A percentile compares a stretch with the other conserved stretches of the same genome.
These are phyloP conservation scores for Cladosporium sp. DNA, from an alignment of 2,329 filamentous ascomycete genomes.

Conservation along the genomic window DNA sequence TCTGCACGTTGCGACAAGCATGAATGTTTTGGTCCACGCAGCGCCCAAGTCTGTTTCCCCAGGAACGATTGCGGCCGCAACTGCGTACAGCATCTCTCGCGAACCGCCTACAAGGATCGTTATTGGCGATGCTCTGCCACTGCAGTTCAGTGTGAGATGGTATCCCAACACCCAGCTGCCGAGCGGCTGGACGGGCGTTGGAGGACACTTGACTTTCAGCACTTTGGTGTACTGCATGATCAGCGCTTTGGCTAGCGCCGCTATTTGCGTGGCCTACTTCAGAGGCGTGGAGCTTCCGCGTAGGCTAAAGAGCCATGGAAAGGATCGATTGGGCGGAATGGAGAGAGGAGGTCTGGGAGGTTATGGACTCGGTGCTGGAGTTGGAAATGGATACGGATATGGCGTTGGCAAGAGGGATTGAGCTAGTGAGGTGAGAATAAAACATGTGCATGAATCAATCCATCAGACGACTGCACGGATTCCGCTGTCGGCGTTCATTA, in stretches of 20 bases:
- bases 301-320: slow-evolving; percentile 53
- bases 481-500: not conserved
- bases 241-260: slow-evolving; percentile 44
- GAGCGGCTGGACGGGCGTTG: slow-evolving; percentile 48
- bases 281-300: slow-evolving; percentile 49
- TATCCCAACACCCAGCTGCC: slow-evolving; percentile 71
- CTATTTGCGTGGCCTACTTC: slow-evolving; percentile 53
- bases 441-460: not conserved
- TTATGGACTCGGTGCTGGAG: slow-evolving; percentile 32
- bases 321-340: slow-evolving; percentile 44
- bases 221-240: slow-evolving; percentile 48
- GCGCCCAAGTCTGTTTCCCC: slow-evolving; percentile 49
- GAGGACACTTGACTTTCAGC: slow-evolving; percentile 48
- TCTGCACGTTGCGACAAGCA: slow-evolving; percentile 80
- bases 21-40: slow-evolving; percentile 82
- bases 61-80: slow-evolving; percentile 80
- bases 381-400: slow-evolving; percentile 38
- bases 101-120: slow-evolving; percentile 61
- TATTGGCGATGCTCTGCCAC: slow-evolving; percentile 78
- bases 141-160: slow-evolving; percentile 81
- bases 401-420: slow-evolving; percentile 43
- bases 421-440: not conserved
- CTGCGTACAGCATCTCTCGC: slow-evolving; percentile 74
- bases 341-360: slow-evolving; percentile 39
- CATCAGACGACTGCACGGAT: not conserved